Conservation (phyloP, 2,329 filamentous ascomycete species). For the Colletotrichum sp. region DNA sequence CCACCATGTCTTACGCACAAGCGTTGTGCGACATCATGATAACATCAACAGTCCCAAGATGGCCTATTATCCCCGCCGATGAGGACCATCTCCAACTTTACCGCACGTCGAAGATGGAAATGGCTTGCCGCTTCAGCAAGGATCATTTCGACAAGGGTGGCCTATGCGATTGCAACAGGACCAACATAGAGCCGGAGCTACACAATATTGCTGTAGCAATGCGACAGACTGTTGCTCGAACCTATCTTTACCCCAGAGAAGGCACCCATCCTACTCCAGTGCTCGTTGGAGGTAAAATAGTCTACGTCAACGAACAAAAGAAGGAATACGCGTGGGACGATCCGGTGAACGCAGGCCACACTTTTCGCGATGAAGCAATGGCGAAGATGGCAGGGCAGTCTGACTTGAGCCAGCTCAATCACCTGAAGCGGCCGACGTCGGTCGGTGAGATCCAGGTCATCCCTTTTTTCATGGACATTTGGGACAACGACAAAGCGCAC, state of each 20-base stretch:
- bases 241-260: neutral
- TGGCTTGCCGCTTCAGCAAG: conserved; percentile 16
- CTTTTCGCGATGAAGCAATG: neutral
- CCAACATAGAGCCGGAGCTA: neutral
- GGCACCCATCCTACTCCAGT: neutral
- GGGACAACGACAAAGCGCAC: neutral
- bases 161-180: neutral
- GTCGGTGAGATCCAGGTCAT: neutral
- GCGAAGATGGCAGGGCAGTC: neutral
- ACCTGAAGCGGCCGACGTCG: neutral
- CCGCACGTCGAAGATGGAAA: conserved; percentile 1
- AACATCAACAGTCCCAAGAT: neutral
- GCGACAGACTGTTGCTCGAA: neutral
- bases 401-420: neutral
- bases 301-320: neutral
- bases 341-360: neutral
- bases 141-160: neutral
- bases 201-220: conserved; percentile 7
- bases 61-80: neutral
- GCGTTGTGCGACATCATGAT: neutral
- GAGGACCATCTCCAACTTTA: neutral
- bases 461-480: neutral
- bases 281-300: neutral
- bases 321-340: neutral
- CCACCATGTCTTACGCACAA: neutral